Base-by-base conservation (phyloP, 768 basidiomycete species). In the Clitopilus passeckerianus region DNA sequence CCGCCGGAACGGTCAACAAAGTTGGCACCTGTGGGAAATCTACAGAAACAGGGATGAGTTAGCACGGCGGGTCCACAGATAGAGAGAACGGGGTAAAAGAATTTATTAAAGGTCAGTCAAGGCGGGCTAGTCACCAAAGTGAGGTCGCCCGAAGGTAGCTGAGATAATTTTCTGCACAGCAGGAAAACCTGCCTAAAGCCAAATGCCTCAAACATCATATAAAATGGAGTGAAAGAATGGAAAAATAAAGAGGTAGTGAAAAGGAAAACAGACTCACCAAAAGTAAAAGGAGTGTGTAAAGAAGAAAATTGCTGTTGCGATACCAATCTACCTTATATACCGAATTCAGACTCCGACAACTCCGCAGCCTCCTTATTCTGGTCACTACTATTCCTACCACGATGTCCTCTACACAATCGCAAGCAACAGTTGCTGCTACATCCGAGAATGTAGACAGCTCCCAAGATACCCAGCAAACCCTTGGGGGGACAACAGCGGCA, bases 201-300 rank as follows among this genome's bases (percentile, higher is more conserved):
- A 91, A 90, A 90, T 91, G 89, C 89, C 89, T 91, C 89, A 90
- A 89, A 86, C 89, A 91, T 91, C 89, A 87, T 84, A 65, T 53
- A 57, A 33, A 53, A 55, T 30, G 23, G 20, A 3, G 46, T 20
- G 20, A 16, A 18, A 18, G 22, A 50, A 43, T 30, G 34, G 54
- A 59, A 62, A 33, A 63, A 60, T 27, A 60, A 60, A 60, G 53
- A 24, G 9, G 20, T 34, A 34, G 43, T 44, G 52, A 33, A 18
- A 27, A 53, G 14, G 14, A 10, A 56, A 65, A 30, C 4, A 3
- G 50, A 67, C 74, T 75, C 70, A 75, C 74, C 59, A 59, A 24
- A 23, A 53, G 23, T 33, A 53, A 6, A 10, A 50, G 53, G 24
- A 56, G 5, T 6, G 15, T 14, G 30, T 5, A 50, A 35, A 60